Conservation (phyloP, 768 basidiomycete genomes). For the Tylopilus rubrobrunneus region DNA sequence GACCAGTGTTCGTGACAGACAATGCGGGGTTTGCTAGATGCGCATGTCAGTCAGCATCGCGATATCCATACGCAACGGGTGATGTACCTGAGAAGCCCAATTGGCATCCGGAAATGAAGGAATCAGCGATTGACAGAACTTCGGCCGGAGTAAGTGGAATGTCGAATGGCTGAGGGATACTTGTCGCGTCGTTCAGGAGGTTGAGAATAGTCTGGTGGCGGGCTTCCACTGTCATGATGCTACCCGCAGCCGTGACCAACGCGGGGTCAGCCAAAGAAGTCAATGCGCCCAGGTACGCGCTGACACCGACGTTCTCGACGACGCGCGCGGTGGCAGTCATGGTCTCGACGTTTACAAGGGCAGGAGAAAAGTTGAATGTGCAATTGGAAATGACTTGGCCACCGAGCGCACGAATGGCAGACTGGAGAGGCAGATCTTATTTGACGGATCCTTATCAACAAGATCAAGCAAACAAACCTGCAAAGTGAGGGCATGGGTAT, state of each 20-base stretch:
- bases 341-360: not conserved
- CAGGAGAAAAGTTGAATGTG: no score
- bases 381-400: not conserved
- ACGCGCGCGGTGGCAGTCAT: not conserved
- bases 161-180: not conserved
- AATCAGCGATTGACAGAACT: not conserved
- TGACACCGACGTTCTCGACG: not conserved
- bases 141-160: not conserved
- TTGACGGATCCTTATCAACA: not conserved
- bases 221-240: not conserved
- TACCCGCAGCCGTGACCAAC: not conserved
- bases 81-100: not conserved
- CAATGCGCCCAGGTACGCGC: not conserved
- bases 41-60: not conserved
- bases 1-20: not conserved
- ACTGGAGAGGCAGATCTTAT: not conserved
- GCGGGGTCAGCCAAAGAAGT: not conserved
- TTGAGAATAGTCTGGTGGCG: not conserved
- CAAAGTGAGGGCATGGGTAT: constrained; percentile 52
- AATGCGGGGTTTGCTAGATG: not conserved
- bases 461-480: not conserved
- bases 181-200: not conserved
- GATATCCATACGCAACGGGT: not conserved
- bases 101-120: not conserved
- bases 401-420: not conserved